A percentile compares a stretch with the other conserved stretches of the same genome.
phyloP scores from a whole-genome alignment of 306 rosid species.

The Gleditsia sinensis region DNA sequence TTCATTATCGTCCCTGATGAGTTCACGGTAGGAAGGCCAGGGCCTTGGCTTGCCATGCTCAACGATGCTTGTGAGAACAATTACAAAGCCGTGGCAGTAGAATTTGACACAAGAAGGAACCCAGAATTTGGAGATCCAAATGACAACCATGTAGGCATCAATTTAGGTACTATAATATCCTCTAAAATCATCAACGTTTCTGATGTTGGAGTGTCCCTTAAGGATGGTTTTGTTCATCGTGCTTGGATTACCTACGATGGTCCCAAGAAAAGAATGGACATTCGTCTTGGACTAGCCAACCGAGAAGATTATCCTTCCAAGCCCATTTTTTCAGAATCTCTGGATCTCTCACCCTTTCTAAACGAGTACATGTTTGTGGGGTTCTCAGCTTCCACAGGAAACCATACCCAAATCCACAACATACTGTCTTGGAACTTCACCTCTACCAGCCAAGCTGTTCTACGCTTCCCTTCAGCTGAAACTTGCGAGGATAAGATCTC shows the following conservation, averaged over 20 bases:
- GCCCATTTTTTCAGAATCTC: slow-evolving; percentile 53
- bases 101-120: slow-evolving; percentile 65
- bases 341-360: slow-evolving; percentile 46
- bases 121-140: slow-evolving; percentile 76
- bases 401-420: slow-evolving; percentile 70
- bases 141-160: slow-evolving; percentile 79
- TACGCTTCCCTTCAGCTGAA: slow-evolving; percentile 58
- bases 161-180: slow-evolving; percentile 66
- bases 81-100: slow-evolving; percentile 68
- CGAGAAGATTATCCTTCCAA: slow-evolving; percentile 45
- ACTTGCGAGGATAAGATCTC: slow-evolving; percentile 62
- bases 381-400: slow-evolving; percentile 83
- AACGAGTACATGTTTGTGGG: slow-evolving; percentile 89
- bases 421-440: slow-evolving; percentile 75
- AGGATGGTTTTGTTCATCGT: slow-evolving; percentile 48
- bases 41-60: slow-evolving; percentile 86
- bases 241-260: slow-evolving; percentile 68
- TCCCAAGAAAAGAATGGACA: slow-evolving; percentile 57
- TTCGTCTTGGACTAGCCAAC: slow-evolving; percentile 46
- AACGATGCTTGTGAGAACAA: slow-evolving; percentile 73
- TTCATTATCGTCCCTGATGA: slow-evolving; percentile 83
- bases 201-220: slow-evolving; percentile 53
- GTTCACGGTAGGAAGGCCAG: slow-evolving; percentile 80
- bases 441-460: slow-evolving; percentile 67
- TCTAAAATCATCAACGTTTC: slow-evolving; percentile 55